phyloP scores from a whole-genome alignment of 75 land plant species.

The Selaginella moellendorffii region DNA sequence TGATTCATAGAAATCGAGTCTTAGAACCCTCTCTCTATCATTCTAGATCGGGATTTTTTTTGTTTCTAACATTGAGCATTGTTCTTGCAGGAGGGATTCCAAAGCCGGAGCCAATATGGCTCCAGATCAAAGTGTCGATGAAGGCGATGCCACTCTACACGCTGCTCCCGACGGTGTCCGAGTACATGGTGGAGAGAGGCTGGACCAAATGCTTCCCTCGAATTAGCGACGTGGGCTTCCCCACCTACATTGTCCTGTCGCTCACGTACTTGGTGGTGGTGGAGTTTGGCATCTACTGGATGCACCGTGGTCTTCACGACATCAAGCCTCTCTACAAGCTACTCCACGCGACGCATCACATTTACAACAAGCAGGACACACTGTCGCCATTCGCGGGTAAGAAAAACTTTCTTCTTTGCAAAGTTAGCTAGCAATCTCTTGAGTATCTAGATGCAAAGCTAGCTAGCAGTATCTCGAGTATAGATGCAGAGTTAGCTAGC shows the following conservation, averaged over 20 bases:
- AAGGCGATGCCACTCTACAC: conserved; percentile 79
- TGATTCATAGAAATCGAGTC: no score
- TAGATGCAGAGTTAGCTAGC: background rate
- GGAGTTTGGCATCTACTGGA: conserved; percentile 94
- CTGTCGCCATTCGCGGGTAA: conserved; percentile 97
- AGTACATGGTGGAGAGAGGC: conserved; percentile 79
- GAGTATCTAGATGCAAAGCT: background rate
- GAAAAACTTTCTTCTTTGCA: background rate
- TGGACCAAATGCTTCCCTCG: conserved; percentile 68
- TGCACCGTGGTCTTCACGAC: conserved; percentile 84
- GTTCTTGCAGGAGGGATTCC: conserved; percentile 63
- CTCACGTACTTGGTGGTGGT: conserved; percentile 41
- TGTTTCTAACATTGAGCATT: background rate
- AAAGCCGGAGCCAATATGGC: conserved; percentile 41
- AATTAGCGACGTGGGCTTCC: conserved; percentile 52
- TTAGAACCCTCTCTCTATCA: no score
- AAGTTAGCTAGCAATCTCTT: background rate
- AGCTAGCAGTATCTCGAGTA: background rate
- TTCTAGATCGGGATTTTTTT: background rate
- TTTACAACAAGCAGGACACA: conserved; percentile 94
- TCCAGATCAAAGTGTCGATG: conserved; percentile 79
- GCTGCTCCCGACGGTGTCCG: conserved; percentile 65
- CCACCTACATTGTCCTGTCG: conserved; percentile 26
- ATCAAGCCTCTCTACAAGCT: conserved; percentile 79
- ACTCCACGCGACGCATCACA: conserved; percentile 93